These are phyloP conservation scores for Mycena rebaudengoi DNA, from an alignment of 768 basidiomycete species.

Conservation along the genomic window DNA sequence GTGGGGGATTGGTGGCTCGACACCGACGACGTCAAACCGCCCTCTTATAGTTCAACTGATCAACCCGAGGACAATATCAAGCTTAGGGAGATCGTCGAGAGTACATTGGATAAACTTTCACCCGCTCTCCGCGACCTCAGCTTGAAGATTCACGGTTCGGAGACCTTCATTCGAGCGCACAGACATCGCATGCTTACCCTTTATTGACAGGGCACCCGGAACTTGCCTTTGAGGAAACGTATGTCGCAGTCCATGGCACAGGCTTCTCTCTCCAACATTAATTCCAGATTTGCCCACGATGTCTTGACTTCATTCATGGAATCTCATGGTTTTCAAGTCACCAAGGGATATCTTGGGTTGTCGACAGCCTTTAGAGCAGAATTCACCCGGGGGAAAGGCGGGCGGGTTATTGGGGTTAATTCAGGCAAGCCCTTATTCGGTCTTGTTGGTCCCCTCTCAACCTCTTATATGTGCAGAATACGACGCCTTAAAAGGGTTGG, in stretches of 20 bases:
- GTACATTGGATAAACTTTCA: not conserved
- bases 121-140: not conserved
- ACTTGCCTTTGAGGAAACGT: not conserved
- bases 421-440: too few species aligned
- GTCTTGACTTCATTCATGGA: not conserved
- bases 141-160: not conserved
- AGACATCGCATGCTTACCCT: not conserved
- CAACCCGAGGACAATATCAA: constrained; percentile 36
- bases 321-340: not conserved
- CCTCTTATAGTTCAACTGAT: constrained; percentile 50
- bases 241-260: not conserved
- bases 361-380: not conserved
- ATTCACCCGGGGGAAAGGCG: not conserved
- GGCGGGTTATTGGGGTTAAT: too few species aligned
- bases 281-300: not conserved
- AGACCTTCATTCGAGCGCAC: not conserved
- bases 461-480: too few species aligned
- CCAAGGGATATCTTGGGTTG: not conserved
- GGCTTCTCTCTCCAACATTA: not conserved
- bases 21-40: constrained; percentile 46
- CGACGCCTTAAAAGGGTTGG: too few species aligned
- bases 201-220: not conserved
- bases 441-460: too few species aligned
- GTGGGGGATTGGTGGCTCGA: constrained; percentile 15
- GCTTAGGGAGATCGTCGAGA: not conserved